Evolutionary conservation across 192 early-diverging fungal genomes (phyloP), one percentile per base, ranked within the genome.

Genomic region (Linnemannia zychae): DNA sequence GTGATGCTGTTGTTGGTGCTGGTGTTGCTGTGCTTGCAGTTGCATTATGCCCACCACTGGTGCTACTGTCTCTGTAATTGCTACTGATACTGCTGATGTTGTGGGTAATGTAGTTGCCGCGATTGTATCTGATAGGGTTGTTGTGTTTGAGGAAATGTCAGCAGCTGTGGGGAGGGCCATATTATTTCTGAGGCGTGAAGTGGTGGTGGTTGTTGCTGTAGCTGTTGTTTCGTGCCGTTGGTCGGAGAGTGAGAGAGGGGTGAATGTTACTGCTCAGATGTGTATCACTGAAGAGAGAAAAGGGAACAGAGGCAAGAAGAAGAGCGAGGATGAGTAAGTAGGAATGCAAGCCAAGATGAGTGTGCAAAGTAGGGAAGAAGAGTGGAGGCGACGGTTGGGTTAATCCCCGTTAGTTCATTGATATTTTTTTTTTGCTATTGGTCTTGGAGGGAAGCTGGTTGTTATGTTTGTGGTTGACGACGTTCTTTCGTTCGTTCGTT

Each of bases 21-120:
- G 75, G 4, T 50, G 66, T 13, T 75, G 74, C 40, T 76, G 74
- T 48, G 65, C 63, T 67, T 67, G 74, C 40, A 24, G 74, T 48
- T 76, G 74, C 49, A 31, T 28, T 2, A 11, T 57, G 53, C n/a
- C 24, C 0, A n/a, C 9, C 28, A 20, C 28, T 63, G 65, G n/a
- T 76, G 65, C 40, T 67, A 36, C 12, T 33, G 52, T 57, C 44
- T 52, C 24, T 75, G 73, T 44, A 18, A 36, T 38, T 75, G 73
- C 22, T 75, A 37, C 20, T 57, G 53, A 24, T 75, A 57, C 4
- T 75, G 74, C 31, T 60, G n/a, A 5, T 76, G 75, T 33, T 52
- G 69, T 36, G 53, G 57, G 24, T 72, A 57, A 7, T 57, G 57
- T 24, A 65, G 53, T 70, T 46, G 68, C 50, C 47, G 69, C 57